These are phyloP conservation scores for Globisporangium heterothallicum DNA, from an alignment of 352 stramenopile genomes.

Conservation along the genomic window DNA sequence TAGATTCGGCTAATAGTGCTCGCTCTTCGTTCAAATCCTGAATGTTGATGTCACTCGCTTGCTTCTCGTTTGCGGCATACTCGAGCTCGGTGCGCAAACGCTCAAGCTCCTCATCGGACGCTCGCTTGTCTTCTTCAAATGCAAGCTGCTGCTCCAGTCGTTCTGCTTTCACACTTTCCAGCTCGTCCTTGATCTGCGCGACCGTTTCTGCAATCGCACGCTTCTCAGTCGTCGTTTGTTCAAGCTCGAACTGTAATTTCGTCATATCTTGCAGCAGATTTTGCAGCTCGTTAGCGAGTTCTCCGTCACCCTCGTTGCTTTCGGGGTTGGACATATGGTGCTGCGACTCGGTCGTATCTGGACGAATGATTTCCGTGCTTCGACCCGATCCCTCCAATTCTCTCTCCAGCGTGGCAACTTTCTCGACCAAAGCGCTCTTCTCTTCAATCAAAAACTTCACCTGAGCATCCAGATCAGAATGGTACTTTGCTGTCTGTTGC, in stretches of 20 bases:
- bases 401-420: constrained; percentile 18
- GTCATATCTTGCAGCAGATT: constrained; percentile 32
- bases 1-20: constrained; percentile 11
- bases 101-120: constrained; percentile 15
- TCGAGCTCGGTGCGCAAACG: constrained; percentile 28
- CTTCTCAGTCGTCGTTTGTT: constrained; percentile 12
- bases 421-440: constrained; percentile 24
- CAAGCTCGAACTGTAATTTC: constrained; percentile 29
- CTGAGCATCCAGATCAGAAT: constrained; percentile 19
- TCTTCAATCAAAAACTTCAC: constrained; percentile 29
- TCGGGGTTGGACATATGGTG: neutral
- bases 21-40: constrained; percentile 31
- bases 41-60: constrained; percentile 26
- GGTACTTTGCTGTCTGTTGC: constrained; percentile 18
- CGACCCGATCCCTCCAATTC: constrained; percentile 5
- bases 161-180: constrained; percentile 6
- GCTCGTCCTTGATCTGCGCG: constrained; percentile 9
- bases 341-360: neutral
- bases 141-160: neutral
- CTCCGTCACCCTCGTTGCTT: constrained; percentile 5
- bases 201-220: neutral
- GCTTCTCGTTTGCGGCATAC: constrained; percentile 25
- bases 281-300: constrained; percentile 20
- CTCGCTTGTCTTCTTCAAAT: neutral
- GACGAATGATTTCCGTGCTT: neutral